Conservation (phyloP, 345 rosid species). For the Cardamine resedifolia region DNA sequence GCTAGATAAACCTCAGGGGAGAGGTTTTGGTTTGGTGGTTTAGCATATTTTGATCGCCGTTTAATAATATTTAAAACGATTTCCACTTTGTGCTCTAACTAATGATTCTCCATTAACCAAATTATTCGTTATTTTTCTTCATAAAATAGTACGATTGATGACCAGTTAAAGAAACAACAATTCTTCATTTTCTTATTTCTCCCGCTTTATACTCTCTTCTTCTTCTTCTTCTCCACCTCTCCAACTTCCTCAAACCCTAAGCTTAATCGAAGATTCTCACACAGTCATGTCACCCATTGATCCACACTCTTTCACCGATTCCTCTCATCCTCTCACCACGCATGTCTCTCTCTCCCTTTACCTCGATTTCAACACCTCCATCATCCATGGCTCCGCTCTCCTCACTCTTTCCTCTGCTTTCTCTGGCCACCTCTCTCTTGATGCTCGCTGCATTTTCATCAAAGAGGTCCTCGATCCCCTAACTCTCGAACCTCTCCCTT, state of each 20-base stretch:
- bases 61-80: not conserved
- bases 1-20: not conserved
- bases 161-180: not conserved
- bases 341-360: slow-evolving; percentile 68
- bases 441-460: slow-evolving; percentile 65
- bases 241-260: slow-evolving; percentile 33
- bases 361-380: slow-evolving; percentile 70
- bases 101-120: slow-evolving; percentile 28
- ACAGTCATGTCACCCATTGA: slow-evolving; percentile 68
- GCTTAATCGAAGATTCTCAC: not conserved
- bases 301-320: slow-evolving; percentile 85
- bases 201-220: slow-evolving; percentile 27
- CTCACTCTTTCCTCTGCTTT: slow-evolving; percentile 54
- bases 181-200: not conserved
- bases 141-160: not conserved
- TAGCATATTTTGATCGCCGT: not conserved
- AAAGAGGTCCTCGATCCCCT: slow-evolving; percentile 46
- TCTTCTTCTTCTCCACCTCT: not conserved
- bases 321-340: slow-evolving; percentile 65
- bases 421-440: slow-evolving; percentile 61
- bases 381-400: slow-evolving; percentile 75
- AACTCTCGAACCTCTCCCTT: slow-evolving; percentile 50
- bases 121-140: not conserved
- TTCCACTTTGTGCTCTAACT: slow-evolving; percentile 8
- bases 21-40: not conserved